Evolutionary conservation across 202 grass and related monocot genomes (phyloP).

Genomic region (Setaria italica): DNA sequence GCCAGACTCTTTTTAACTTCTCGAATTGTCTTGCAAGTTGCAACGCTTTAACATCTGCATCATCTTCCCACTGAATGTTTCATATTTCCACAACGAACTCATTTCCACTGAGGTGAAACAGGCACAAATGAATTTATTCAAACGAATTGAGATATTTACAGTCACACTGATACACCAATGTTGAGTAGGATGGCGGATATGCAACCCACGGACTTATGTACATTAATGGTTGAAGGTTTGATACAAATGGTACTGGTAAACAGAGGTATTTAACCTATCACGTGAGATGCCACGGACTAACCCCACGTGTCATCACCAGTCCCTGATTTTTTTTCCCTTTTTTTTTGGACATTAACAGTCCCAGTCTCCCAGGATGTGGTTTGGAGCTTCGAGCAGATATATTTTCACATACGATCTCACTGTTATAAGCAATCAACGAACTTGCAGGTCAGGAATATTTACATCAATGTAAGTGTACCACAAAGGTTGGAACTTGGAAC

Average conservation of each 20-base stretch:
- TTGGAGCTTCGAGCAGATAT: background rate
- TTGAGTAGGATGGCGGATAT: constrained; percentile 19
- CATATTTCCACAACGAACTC: background rate
- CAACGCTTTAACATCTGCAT: background rate
- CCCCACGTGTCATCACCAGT: background rate
- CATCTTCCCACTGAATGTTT: background rate
- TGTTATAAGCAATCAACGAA: constrained; percentile 32
- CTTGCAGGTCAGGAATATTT: background rate
- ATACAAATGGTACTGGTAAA: constrained; percentile 46
- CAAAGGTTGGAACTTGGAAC: constrained; percentile 21
- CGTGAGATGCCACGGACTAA: background rate
- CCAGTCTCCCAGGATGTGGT: background rate
- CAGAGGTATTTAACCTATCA: background rate
- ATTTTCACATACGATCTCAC: background rate
- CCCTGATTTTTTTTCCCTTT: background rate
- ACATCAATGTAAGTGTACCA: constrained; percentile 28
- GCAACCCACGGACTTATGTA: constrained; percentile 26
- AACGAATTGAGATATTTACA: constrained; percentile 55
- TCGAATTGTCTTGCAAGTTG: too few species aligned
- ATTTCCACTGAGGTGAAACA: background rate
- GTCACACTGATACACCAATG: constrained; percentile 4
- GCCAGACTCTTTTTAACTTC: background rate
- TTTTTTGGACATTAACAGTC: too few species aligned
- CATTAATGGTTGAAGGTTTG: background rate
- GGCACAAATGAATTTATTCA: constrained; percentile 17